phyloP scores from a whole-genome alignment of 2,329 filamentous ascomycete species.

The Trichophyton simii region DNA sequence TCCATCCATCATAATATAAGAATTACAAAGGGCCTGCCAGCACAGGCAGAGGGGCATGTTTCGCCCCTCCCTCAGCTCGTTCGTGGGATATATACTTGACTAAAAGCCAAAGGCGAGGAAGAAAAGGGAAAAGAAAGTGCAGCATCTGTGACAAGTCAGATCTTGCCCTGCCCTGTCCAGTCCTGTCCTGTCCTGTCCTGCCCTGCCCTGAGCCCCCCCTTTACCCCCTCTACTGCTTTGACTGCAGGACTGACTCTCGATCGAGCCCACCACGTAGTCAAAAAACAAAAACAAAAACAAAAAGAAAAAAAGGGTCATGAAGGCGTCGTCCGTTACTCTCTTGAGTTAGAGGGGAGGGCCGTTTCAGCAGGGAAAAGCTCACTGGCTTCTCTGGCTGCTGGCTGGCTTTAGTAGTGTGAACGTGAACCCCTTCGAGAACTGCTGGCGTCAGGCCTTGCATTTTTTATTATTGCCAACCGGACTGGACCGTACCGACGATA shows the following conservation, averaged over 20 bases:
- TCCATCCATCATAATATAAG: neutral
- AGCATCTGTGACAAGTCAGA: neutral
- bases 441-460: neutral
- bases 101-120: neutral
- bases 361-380: neutral
- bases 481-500: constrained; percentile 3
- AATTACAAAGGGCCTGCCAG: too few relatives aligned
- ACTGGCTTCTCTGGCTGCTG: neutral
- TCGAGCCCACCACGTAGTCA: neutral
- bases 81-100: too few relatives aligned
- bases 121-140: neutral
- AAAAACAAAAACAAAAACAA: too few relatives aligned
- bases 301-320: too few relatives aligned
- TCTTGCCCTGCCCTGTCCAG: neutral
- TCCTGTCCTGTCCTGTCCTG: too few relatives aligned
- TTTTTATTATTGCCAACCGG: neutral
- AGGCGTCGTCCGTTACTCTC: too few relatives aligned
- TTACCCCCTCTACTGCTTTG: neutral
- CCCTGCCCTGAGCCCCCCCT: neutral
- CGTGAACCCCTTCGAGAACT: neutral
- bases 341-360: neutral
- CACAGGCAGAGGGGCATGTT: neutral
- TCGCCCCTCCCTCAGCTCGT: neutral
- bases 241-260: neutral
- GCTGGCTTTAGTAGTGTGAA: neutral